Conservation (phyloP, 164 flowering plant genomes). For the Vitis cinerea region DNA sequence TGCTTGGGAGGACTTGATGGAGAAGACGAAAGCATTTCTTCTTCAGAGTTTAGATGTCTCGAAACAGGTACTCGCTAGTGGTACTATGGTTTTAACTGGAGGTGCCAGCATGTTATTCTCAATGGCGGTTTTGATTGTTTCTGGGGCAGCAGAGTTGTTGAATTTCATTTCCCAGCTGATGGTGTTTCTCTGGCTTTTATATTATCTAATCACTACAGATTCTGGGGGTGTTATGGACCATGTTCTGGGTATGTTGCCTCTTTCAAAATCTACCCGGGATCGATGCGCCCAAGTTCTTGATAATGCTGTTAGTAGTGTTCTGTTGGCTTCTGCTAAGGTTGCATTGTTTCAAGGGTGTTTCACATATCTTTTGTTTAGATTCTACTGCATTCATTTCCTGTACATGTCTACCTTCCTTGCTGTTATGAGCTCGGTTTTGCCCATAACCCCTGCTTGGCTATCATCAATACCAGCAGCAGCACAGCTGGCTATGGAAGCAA, state of each 20-base stretch:
- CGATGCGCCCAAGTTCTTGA: not conserved
- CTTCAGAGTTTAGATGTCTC: slow-evolving; percentile 1
- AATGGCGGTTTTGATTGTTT: not conserved
- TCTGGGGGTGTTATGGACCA: not conserved
- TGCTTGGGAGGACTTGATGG: not conserved
- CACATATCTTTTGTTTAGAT: not conserved
- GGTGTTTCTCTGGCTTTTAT: slow-evolving; percentile 1
- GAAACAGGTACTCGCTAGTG: not conserved
- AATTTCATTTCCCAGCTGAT: not conserved
- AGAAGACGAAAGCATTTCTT: not conserved
- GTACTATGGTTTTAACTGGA: not conserved
- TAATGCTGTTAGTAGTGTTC: slow-evolving; percentile 3
- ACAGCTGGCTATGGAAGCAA: slow-evolving; percentile 8
- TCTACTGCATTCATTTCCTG: slow-evolving; percentile 1
- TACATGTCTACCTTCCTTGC: slow-evolving; percentile 2
- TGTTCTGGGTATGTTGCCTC: not conserved
- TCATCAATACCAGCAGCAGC: slow-evolving; percentile 5
- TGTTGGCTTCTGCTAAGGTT: not conserved
- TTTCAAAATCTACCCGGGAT: not conserved
- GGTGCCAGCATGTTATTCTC: not conserved
- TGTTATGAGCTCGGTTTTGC: not conserved
- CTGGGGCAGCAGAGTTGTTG: not conserved
- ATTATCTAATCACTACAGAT: not conserved
- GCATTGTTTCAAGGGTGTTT: slow-evolving; percentile 1
- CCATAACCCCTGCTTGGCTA: slow-evolving; percentile 1